phyloP scores from a whole-genome alignment of 2,329 filamentous ascomycete genomes.

The Venturia oleaginea region DNA sequence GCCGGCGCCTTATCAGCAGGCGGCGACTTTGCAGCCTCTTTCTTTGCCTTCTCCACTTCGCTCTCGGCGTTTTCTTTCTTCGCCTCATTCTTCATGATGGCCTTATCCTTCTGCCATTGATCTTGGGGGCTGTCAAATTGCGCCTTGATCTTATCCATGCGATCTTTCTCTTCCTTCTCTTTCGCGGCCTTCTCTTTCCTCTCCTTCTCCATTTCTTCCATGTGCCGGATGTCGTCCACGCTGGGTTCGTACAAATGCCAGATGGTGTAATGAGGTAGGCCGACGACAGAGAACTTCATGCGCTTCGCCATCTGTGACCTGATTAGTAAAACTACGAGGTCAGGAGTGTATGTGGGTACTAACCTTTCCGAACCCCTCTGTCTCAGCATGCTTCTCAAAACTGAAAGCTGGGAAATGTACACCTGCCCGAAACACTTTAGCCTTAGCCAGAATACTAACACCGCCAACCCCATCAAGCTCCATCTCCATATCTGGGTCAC shows the following conservation, averaged over 20 bases:
- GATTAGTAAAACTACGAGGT: neutral
- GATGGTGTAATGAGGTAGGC: conserved; percentile 93
- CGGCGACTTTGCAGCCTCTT: neutral
- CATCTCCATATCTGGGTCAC: conserved; percentile 99
- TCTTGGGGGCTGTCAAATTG: conserved; percentile 66
- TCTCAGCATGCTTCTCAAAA: conserved; percentile 97
- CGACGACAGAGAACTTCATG: conserved; percentile 92
- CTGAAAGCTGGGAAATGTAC: conserved; percentile 98
- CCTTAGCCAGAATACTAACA: conserved; percentile 94
- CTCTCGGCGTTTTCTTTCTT: conserved; percentile 41
- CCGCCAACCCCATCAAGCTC: conserved; percentile 96
- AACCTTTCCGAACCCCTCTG: conserved; percentile 97
- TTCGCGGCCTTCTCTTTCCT: conserved; percentile 70
- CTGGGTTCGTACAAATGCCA: conserved; percentile 99
- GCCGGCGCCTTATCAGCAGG: neutral
- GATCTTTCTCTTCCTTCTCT: conserved; percentile 63
- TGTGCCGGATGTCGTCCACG: conserved; percentile 91
- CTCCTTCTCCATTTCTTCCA: conserved; percentile 97
- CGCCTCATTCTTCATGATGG: conserved; percentile 61
- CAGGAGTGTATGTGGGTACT: conserved; percentile 17
- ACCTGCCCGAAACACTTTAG: conserved; percentile 85
- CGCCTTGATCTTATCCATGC: conserved; percentile 68
- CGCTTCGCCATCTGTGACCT: conserved; percentile 76
- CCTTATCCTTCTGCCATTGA: conserved; percentile 89
- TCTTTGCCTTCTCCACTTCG: conserved; percentile 14